Evolutionary conservation across 2,329 filamentous ascomycete species (phyloP), one percentile per base, ranked within the genome.

Genomic region (Hypoxylon sp.): DNA sequence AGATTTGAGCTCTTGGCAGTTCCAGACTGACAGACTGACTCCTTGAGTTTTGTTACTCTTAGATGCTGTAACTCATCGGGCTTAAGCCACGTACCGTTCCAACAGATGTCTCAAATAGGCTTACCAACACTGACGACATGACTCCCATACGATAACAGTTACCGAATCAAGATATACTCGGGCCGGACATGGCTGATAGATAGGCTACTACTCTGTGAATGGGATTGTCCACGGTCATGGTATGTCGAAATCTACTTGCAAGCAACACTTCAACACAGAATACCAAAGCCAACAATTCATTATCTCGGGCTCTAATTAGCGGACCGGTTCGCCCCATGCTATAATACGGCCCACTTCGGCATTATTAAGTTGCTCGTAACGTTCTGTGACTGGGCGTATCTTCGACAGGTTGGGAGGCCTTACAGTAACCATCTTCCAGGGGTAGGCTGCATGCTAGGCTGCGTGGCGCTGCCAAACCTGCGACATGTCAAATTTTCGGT

Each of bases 401-500:
- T 65, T 62, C n/a, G 58, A 43, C 51, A 45, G 65, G 61, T 68
- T 68, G 58, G 62, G 37, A 34, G 25, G 47, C 46, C 41, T 39
- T 30, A 43, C 43, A 53, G 5, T 32, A 37, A 25, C 41, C 53
- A 57, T 39, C n/a, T n/a, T 53, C 19, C 57, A 56, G 53, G 60
- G 63, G 50, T 65, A 56, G 6, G 27, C 39, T 58, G 30, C 32
- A 53, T 43, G 12, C 32, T 57, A 34, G 21, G 45, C 45, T 65
- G 50, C 51, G 50, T 68, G 55, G 64, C 58, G 47, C 55, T 63
- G 30, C 53, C 43, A 34, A 55, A 37, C 30, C 39, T 63, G 57
- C 61, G 61, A 67, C 67, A 67, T 51, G 59, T 67, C 53, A 63
- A 51, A 65, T 63, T 51, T 61, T 55, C 61, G 29, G 45, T 61